Evolutionary conservation across 305 asterid species (phyloP).

Genomic region (Solanum hybrid): DNA sequence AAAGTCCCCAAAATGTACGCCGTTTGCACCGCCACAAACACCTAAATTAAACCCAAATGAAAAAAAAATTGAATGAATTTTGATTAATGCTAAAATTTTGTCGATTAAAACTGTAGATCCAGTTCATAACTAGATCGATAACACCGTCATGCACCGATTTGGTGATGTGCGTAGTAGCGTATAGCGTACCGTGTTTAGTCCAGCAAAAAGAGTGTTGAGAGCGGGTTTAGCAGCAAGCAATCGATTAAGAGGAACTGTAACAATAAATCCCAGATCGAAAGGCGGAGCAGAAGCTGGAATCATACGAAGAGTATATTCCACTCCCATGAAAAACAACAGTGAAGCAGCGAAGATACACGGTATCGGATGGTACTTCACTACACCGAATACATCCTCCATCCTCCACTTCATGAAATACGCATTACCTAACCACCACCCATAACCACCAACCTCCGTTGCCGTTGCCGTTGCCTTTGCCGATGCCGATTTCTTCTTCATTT

Average conservation of each 20-base stretch:
- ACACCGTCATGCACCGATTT: neutral
- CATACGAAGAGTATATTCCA: slow-evolving; percentile 76
- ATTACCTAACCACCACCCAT: slow-evolving; percentile 1
- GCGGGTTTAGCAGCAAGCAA: slow-evolving; percentile 58
- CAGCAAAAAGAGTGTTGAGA: slow-evolving; percentile 70
- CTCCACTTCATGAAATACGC: slow-evolving; percentile 55
- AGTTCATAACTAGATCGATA: neutral
- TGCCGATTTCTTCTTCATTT: slow-evolving; percentile 20
- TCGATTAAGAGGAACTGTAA: slow-evolving; percentile 49
- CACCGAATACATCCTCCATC: slow-evolving; percentile 35
- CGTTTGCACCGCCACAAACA: slow-evolving; percentile 79
- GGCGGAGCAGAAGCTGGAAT: slow-evolving; percentile 58
- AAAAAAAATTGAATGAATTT: neutral
- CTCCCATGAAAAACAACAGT: slow-evolving; percentile 67
- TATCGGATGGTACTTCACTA: slow-evolving; percentile 52
- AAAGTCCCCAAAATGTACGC: slow-evolving; percentile 66
- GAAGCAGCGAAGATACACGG: slow-evolving; percentile 57
- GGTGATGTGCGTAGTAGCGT: neutral
- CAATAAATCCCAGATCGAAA: slow-evolving; percentile 76
- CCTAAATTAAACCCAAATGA: slow-evolving; percentile 21
- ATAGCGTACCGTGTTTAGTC: slow-evolving; percentile 60
- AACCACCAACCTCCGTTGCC: neutral
- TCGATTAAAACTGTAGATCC: neutral
- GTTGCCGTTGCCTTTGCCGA: neutral
- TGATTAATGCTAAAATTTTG: neutral